Evolutionary conservation across 345 rosid genomes (phyloP), one percentile per base, ranked within the genome.

Genomic region (Brassica nigra): DNA sequence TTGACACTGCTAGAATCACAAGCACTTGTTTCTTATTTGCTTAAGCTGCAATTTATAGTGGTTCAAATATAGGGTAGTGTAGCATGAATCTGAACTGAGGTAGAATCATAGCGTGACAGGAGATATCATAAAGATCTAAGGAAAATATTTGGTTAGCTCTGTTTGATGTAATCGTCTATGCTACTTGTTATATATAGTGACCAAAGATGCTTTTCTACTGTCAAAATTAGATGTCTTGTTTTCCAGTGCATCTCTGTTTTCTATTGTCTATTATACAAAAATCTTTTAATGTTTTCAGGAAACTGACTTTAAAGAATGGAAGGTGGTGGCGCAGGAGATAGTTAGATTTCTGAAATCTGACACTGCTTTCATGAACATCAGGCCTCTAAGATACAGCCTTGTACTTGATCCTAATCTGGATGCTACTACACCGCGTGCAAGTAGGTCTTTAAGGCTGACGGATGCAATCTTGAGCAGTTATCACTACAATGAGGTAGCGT

Each of bases 271-370:
- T 10, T 18, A 12, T 34, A 16, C 29, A 58, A 72, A 12, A 68
- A 70, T 11, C 33, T 55, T 71, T 70, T 33, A 20, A 23, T 76
- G 80, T 71, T 58, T 39, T 87, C 95, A 95, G 99, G 99, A 95
- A 79, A 84, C 90, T 47, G 99, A 95, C 75, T 91, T 95, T 85
- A 92, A 88, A 88, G 97, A 95, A 85, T 91, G 97, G 99, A 92
- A 92, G 93, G 89, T 92, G 86, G 94, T 90, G 91, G 92, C 88
- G 77, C 97, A 91, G 82, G 99, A 95, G 83, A 87, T 92, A 77
- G 89, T 86, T 85, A 90, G 97, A 82, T 91, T 92, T 87, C 88
- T 95, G 85, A 95, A 92, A 87, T 95, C 92, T 83, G 99, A 92
- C 86, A 85, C 90, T 9, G 86, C 95, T 80, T 92, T 91, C 83